phyloP scores from a whole-genome alignment of 2,329 filamentous ascomycete species.

The Paramyrothecium roridum region DNA sequence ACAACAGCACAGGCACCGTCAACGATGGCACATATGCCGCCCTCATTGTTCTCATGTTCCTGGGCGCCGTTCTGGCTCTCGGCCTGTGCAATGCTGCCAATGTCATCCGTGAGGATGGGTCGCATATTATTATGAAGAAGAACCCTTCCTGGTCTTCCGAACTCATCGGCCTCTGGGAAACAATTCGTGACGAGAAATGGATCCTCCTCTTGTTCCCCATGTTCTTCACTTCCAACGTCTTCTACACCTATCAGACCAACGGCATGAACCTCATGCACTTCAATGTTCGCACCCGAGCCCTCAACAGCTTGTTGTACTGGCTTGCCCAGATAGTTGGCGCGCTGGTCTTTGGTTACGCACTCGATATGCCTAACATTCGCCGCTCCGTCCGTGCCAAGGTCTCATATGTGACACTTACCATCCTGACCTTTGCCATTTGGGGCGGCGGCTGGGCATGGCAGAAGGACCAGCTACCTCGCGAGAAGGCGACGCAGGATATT shows the following conservation, averaged over 20 bases:
- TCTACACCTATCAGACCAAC: conserved; percentile 57
- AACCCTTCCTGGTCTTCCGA: conserved; percentile 30
- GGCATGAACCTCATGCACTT: conserved; percentile 52
- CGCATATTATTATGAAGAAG: conserved; percentile 28
- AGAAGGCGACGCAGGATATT: conserved; percentile 38
- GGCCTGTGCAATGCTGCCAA: conserved; percentile 45
- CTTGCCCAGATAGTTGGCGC: conserved; percentile 54
- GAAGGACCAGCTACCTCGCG: conserved; percentile 45
- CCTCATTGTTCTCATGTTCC: conserved; percentile 43
- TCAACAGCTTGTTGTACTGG: conserved; percentile 54
- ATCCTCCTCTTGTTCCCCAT: conserved; percentile 41
- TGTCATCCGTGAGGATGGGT: conserved; percentile 35
- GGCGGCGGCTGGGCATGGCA: conserved; percentile 65
- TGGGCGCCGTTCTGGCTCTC: conserved; percentile 44
- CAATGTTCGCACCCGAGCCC: conserved; percentile 51
- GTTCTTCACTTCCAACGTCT: conserved; percentile 54
- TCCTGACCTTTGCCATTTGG: conserved; percentile 51
- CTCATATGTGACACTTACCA: conserved; percentile 43
- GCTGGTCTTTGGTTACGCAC: conserved; percentile 40
- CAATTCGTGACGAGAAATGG: conserved; percentile 29
- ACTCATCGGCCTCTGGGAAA: conserved; percentile 37
- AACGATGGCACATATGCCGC: conserved; percentile 48
- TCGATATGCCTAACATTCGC: conserved; percentile 39
- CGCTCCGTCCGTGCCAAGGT: conserved; percentile 42
- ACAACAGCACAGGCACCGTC: conserved; percentile 48